Percentiles rank a stretch among this genome's conserved stretches.
Conservation (phyloP, 1,284 basidiomycete genomes). For the Rhodotorula sp. region DNA sequence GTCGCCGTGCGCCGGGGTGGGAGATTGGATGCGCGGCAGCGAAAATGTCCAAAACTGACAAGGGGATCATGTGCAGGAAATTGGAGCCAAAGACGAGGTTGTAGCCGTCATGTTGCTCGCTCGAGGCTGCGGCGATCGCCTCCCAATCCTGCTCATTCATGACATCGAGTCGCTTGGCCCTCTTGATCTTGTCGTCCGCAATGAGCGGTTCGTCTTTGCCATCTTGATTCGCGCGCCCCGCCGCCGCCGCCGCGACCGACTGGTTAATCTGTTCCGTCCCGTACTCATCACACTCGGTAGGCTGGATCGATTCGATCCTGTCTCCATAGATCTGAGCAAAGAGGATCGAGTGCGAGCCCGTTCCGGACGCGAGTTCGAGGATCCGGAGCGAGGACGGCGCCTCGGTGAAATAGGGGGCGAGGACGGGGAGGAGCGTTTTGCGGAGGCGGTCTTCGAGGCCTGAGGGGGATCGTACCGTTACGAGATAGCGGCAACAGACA, state of each 20-base stretch:
- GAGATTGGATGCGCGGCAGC: too few species aligned
- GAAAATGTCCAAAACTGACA: constrained; percentile 8
- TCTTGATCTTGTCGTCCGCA: not conserved
- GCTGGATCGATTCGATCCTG: not conserved
- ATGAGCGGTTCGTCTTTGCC: not conserved
- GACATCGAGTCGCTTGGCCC: constrained; percentile 14
- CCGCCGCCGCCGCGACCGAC: not conserved
- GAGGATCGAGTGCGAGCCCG: constrained; percentile 19
- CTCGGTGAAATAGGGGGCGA: constrained; percentile 12
- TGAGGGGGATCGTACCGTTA: too few species aligned
- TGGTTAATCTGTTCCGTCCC: constrained; percentile 1
- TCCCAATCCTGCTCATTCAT: constrained; percentile 15
- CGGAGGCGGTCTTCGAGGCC: constrained; percentile 28
- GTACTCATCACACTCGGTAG: constrained; percentile 30
- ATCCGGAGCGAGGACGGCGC: not conserved
- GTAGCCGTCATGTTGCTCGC: not conserved
- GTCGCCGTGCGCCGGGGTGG: not conserved
- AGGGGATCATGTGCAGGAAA: constrained; percentile 37
- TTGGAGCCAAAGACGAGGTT: constrained; percentile 28
- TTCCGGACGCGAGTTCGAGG: constrained; percentile 32
- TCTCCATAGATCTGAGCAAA: constrained; percentile 7
- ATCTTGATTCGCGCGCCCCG: not conserved
- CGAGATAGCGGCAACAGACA: not conserved
- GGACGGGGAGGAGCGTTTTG: constrained; percentile 17
- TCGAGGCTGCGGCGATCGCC: not conserved